Evolutionary conservation across 1,139 yeast species (phyloP), one percentile per base, ranked within the genome.

Genomic region (Taphrina wiesneri): DNA sequence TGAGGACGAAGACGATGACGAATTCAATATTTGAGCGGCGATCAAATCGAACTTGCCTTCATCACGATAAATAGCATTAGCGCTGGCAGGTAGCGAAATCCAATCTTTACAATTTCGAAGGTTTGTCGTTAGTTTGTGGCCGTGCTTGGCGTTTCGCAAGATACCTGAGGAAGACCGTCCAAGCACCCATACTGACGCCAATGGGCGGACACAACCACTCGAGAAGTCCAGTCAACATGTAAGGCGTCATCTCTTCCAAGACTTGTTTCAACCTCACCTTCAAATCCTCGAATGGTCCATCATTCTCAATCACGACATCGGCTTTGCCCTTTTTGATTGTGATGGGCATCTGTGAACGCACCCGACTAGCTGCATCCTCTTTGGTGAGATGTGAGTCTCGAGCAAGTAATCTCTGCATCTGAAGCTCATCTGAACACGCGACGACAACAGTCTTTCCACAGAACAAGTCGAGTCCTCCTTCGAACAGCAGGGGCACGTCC

Each of bases 401-500:
- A 2, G 73, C 73, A 69, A 82, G 73, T 51, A 95, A 79, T 66
- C 99, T 79, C 68, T 81, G 77, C 39, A 87, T 71, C 75, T 95
- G 98, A 3, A 76, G 69, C 0, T 81, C 81, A 25, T 78, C 78
- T 7, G 80, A 78, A 71, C 96, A 88, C 0, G 85, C 77, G 0
- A 92, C 91, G 3, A 90, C 86, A 1, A 93, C 75, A 0, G 87
- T 83, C 7, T 79, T 75, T 0, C 96, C 96, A 75, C 98, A 92
- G 36, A 88, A 77, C 67, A 77, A 74, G 73, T 90, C 85, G 70
- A 93, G 79, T 0, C 85, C 84, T 41, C 91, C 82, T 74, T 95
- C 99, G 76, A 89, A 93, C 32, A 95, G 78, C 47, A 95, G 78
- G 0, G 99, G 99, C 1, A 93, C 93, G 73, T 95, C 99, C 67